Conservation (phyloP, 2,329 filamentous ascomycete species). For the Fusarium sarcochroum region DNA sequence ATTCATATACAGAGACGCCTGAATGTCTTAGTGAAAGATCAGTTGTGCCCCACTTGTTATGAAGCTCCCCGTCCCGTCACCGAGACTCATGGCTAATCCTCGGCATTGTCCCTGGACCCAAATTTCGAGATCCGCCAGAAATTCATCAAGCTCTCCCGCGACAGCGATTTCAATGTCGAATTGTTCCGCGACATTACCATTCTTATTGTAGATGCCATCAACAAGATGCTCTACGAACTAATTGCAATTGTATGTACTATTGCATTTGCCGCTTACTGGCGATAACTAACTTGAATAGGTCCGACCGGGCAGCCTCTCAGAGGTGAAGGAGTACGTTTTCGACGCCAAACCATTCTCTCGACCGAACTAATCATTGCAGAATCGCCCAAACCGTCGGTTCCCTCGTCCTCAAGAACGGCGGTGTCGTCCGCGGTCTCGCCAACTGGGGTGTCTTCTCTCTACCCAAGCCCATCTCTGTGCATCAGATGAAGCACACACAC, state of each 20-base stretch:
- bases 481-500: constrained; percentile 85
- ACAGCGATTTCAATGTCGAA: constrained; percentile 19
- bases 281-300: constrained; percentile 70
- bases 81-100: constrained; percentile 48
- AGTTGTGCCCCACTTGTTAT: constrained; percentile 31
- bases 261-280: background rate
- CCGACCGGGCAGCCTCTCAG: constrained; percentile 87
- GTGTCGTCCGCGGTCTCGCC: constrained; percentile 90
- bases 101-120: constrained; percentile 43
- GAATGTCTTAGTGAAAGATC: background rate
- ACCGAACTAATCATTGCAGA: constrained; percentile 62
- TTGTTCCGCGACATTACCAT: constrained; percentile 35
- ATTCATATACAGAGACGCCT: background rate
- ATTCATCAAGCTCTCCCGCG: constrained; percentile 39
- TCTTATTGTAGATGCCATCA: constrained; percentile 50
- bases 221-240: constrained; percentile 94
- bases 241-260: constrained; percentile 86
- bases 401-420: constrained; percentile 84
- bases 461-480: constrained; percentile 81
- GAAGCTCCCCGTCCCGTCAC: constrained; percentile 13
- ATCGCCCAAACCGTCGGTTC: constrained; percentile 89
- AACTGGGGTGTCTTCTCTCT: constrained; percentile 97
- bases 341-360: constrained; percentile 2
- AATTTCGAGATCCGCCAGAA: constrained; percentile 49
- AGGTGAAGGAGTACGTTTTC: constrained; percentile 90